Conservation (phyloP, 2,329 filamentous ascomycete genomes). For the Colletotrichum kahawae region DNA sequence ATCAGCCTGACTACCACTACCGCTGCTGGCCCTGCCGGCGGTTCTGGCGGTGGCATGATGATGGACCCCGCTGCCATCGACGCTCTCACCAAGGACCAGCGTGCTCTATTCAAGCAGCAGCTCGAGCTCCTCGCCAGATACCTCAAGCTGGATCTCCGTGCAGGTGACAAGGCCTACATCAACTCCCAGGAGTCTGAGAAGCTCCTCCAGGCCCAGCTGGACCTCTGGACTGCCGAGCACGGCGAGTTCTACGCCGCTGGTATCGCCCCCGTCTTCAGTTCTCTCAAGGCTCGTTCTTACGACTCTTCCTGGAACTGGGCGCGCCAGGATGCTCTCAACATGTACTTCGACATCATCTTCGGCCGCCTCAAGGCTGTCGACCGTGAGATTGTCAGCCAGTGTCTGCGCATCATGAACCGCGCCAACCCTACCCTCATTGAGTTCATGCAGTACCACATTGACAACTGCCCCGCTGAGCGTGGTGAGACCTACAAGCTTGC, state of each 20-base stretch:
- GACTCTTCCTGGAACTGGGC: slow-evolving; percentile 99
- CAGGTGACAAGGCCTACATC: slow-evolving; percentile 94
- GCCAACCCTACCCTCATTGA: slow-evolving; percentile 95
- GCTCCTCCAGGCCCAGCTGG: slow-evolving; percentile 88
- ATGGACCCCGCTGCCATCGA: slow-evolving; percentile 98
- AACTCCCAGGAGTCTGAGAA: slow-evolving; percentile 84
- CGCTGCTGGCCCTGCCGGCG: slow-evolving; percentile 74
- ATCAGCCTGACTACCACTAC: slow-evolving; percentile 82
- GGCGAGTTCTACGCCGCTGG: slow-evolving; percentile 95
- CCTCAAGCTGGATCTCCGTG: slow-evolving; percentile 93
- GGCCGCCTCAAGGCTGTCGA: slow-evolving; percentile 91
- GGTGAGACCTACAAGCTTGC: slow-evolving; percentile 98
- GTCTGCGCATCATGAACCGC: slow-evolving; percentile 99
- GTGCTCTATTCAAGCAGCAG: slow-evolving; percentile 97
- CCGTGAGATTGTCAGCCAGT: slow-evolving; percentile 97
- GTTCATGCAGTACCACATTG: slow-evolving; percentile 99
- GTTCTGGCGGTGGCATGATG: slow-evolving; percentile 88
- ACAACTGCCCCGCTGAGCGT: slow-evolving; percentile 95
- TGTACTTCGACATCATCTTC: slow-evolving; percentile 99
- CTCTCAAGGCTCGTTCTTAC: slow-evolving; percentile 93
- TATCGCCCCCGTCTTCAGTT: slow-evolving; percentile 92
- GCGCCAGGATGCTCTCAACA: slow-evolving; percentile 92
- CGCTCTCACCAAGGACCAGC: slow-evolving; percentile 95
- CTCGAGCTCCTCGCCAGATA: slow-evolving; percentile 94
- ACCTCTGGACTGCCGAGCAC: slow-evolving; percentile 94